Base-by-base conservation (phyloP, 805 yeast genomes). In the Wickerhamiella cacticola region DNA sequence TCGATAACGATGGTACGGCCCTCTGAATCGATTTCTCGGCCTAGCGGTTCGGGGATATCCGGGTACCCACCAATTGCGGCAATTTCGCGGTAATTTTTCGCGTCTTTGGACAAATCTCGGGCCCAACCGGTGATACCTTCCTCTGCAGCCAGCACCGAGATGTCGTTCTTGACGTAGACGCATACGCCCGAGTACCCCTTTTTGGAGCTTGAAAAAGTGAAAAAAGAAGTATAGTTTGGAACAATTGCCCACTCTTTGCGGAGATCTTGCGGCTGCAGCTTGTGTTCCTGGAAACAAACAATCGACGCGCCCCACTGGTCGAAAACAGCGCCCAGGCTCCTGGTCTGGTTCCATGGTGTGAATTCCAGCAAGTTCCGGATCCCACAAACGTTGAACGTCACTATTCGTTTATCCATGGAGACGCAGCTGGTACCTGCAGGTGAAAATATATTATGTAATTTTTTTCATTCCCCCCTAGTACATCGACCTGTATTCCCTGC, bases 141-240 rank as follows among this genome's bases (percentile, higher is more conserved):
- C 59, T 92, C 97, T 0, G 88, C 96, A 53, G 74, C 76, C 2
- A 73, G 45, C 1, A 86, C 85, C 2, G 70, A 64, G 22, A 87
- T 59, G 2, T 70, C 60, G 22, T 80, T 82, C 9, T 61, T 63
- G 0, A 63, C 64, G 64, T 84, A 89, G 2, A 89, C 74, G 0
- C 88, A 94, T 1, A 89, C 96, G 0, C 98, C 98, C 48, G 89
- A 76, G 61, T 92, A 92, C 0, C 97, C 97, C 58, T 78, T 82
- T 59, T 78, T 82, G 2, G 59, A 49, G 9, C 60, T 61, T 0
- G 96, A 94, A 10, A 86, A 66, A 0, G 89, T 70, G 28, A 86
- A 74, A 56, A 78, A 89, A 1, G 82, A 70, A 21, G 71, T 66
- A 58, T 72, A 89, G 1, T 78, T 76, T 1, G 70, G 68, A 0